A percentile compares a stretch with the other conserved stretches of the same genome.
Conservation (phyloP, 345 rosid genomes). For the Mallotus nudiflorus region DNA sequence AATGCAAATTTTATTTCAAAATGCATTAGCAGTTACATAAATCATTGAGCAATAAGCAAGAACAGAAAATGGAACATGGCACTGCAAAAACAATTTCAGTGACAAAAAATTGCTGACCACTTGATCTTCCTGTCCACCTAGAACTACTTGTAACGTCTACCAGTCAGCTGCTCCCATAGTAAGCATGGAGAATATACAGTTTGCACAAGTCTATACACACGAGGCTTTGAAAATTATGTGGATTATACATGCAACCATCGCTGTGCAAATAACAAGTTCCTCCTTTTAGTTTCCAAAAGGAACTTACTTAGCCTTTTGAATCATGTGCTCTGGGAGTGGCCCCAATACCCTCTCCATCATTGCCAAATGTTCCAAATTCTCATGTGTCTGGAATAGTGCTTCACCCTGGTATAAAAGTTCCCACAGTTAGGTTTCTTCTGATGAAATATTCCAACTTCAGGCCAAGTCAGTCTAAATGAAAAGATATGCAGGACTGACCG, state of each 20-base stretch:
- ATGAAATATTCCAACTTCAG: constrained; percentile 16
- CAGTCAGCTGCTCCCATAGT: too few relatives aligned
- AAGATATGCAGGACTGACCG: constrained; percentile 9
- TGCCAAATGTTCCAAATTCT: constrained; percentile 32
- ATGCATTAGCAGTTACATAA: not conserved
- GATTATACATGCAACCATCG: not conserved
- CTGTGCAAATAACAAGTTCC: not conserved
- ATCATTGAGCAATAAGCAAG: not conserved
- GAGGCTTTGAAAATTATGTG: not conserved
- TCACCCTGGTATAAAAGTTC: constrained; percentile 12
- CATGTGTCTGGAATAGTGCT: constrained; percentile 30
- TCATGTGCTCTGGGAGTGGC: constrained; percentile 49
- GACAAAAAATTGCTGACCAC: too few relatives aligned
- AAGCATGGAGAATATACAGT: too few relatives aligned
- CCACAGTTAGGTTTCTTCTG: not conserved
- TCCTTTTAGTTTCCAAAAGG: not conserved
- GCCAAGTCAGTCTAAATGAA: not conserved
- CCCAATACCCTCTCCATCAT: constrained; percentile 38
- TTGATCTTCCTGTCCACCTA: too few relatives aligned
- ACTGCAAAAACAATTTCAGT: not conserved
- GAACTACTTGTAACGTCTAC: too few relatives aligned
- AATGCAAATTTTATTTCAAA: not conserved
- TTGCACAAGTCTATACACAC: not conserved
- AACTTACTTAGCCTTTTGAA: constrained; percentile 49
- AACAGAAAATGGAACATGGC: not conserved